Percentiles rank a stretch among this genome's conserved stretches.
These are phyloP conservation scores for Beta vulgaris DNA, from an alignment of 148 eudicot genomes.

Conservation along the genomic window DNA sequence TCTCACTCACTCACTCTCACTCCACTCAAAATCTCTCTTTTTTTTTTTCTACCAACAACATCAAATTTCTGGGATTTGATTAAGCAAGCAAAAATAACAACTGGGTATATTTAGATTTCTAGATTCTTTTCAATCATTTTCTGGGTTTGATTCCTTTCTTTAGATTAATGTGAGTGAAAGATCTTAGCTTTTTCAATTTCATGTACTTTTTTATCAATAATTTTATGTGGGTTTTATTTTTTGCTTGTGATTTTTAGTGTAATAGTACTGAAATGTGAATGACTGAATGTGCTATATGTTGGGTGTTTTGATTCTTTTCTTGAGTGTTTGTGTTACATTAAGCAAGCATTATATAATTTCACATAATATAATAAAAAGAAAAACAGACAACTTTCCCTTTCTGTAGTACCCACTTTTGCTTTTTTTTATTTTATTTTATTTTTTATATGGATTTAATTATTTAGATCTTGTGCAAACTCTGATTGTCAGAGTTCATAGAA, in stretches of 20 bases:
- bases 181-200: constrained; percentile 39
- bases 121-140: background rate
- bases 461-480: constrained; percentile 28
- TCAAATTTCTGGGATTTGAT: constrained; percentile 19
- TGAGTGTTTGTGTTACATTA: constrained; percentile 25
- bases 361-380: background rate
- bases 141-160: constrained; percentile 44
- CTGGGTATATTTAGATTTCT: constrained; percentile 16
- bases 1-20: constrained; percentile 29
- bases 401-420: constrained; percentile 18
- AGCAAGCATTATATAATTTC: constrained; percentile 11
- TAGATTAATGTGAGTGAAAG: constrained; percentile 48
- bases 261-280: constrained; percentile 2
- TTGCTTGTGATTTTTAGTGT: constrained; percentile 15
- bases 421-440: constrained; percentile 5
- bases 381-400: constrained; percentile 35
- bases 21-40: constrained; percentile 22
- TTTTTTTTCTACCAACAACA: background rate
- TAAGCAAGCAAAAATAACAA: background rate
- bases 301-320: constrained; percentile 38
- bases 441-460: constrained; percentile 14
- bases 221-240: background rate
- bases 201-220: constrained; percentile 11
- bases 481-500: constrained; percentile 28
- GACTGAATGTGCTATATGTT: background rate